Evolutionary conservation across 2,329 filamentous ascomycete genomes (phyloP).

Genomic region (Epichloe bromicola): DNA sequence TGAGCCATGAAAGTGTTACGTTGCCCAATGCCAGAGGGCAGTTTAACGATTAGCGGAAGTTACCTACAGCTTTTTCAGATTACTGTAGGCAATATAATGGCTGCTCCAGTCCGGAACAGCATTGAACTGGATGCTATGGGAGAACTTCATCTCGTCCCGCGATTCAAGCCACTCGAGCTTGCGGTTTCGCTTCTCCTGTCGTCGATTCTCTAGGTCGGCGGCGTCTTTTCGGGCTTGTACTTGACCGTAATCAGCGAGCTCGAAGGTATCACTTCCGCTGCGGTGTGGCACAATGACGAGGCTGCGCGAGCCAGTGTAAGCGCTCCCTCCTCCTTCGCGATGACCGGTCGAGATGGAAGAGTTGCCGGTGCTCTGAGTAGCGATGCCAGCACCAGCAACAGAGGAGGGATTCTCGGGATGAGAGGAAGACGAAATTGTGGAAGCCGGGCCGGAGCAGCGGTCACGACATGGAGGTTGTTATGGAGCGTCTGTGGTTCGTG

Average conservation of each 20-base stretch:
- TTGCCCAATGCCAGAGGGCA: neutral
- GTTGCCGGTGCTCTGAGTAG: constrained; percentile 10
- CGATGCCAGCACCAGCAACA: constrained; percentile 17
- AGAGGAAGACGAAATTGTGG: constrained; percentile 22
- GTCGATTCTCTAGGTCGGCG: constrained; percentile 20
- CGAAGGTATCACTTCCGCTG: constrained; percentile 19
- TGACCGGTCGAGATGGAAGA: constrained; percentile 13
- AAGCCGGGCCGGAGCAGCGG: constrained; percentile 6
- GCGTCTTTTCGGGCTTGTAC: constrained; percentile 17
- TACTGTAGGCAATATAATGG: constrained; percentile 96
- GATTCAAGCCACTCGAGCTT: constrained; percentile 61
- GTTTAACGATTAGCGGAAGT: neutral
- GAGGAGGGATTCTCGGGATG: constrained; percentile 26
- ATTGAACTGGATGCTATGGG: constrained; percentile 98
- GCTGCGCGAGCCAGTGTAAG: constrained; percentile 1
- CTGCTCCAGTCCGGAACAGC: constrained; percentile 99
- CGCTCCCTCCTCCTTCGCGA: constrained; percentile 25
- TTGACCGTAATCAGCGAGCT: constrained; percentile 28
- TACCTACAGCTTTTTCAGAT: constrained; percentile 89
- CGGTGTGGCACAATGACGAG: constrained; percentile 1
- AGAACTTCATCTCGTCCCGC: constrained; percentile 96
- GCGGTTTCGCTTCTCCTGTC: constrained; percentile 35
- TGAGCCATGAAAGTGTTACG: too few species aligned
- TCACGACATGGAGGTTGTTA: constrained; percentile 2
- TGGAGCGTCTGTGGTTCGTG: constrained; percentile 1